Base-by-base conservation (phyloP, 2,329 filamentous ascomycete genomes). In the Diaporthe sp. region DNA sequence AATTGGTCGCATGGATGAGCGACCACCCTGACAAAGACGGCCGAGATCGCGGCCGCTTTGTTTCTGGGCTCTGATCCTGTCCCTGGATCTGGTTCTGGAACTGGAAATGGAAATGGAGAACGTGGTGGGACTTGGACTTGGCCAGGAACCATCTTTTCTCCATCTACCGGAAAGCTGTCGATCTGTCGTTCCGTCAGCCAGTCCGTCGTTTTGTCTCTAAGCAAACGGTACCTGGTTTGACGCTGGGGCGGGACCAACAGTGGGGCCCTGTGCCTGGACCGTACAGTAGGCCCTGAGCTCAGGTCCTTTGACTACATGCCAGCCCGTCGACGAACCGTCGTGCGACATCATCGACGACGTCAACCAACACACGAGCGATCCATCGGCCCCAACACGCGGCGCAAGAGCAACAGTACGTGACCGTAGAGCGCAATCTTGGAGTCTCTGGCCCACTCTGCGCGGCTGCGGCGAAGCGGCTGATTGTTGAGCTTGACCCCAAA, bases 1-100 rank as follows among this genome's bases (percentile, higher is more conserved):
- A 67, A n/a, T n/a, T 37, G 63, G 63, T 37, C 31, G 44, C 47
- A 53, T 53, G 47, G 63, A 37, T 68, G 47, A 53, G 47, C 63
- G 47, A 39, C 63, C 34, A 70, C n/a, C 65, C 49, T 70, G 49
- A 70, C 65, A 70, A 70, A 55, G 65, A 70, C 34, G 49, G n/a
- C 65, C 67, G 67, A 75, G 67, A 75, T 55, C 67, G 72, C 53
- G 67, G 68, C 75, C 65, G 47, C 49, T 71, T 44, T 44, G 60
- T 75, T 65, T 65, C 37, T 73, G 60, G 28, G 37, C 51, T 47
- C 37, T 55, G 22, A n/a, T 31, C 53, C 37, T 31, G 25, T 31
- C 51, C 55, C 49, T 37, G 57, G 49, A 9, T 51, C 51, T 44
- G 49, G 34, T 63, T 37, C 65, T 61, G 28, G 28, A 55, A 22